Conservation (phyloP, 352 stramenopile genomes). For the Phytophthora tubulina region DNA sequence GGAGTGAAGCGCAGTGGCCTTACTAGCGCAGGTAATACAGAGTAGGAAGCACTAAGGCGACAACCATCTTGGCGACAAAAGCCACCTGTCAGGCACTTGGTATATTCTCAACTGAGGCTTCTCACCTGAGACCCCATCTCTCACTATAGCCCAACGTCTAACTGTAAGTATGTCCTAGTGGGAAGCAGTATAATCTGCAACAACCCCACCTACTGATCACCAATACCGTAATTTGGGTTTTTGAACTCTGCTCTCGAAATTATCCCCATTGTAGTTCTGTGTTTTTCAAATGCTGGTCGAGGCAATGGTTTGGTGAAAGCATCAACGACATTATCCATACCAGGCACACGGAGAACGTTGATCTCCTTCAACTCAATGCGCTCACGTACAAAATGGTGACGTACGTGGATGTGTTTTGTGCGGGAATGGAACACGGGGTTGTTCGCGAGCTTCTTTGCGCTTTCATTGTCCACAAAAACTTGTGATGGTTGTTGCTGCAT, state of each 20-base stretch:
- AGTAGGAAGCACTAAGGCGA: no score
- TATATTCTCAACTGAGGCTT: no score
- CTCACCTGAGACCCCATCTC: no score
- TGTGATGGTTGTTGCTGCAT: slow-evolving; percentile 12
- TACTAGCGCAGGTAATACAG: no score
- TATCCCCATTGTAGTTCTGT: slow-evolving; percentile 15
- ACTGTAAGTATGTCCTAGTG: no score
- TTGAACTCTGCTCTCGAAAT: neutral
- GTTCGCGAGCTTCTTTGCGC: slow-evolving; percentile 30
- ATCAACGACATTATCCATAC: slow-evolving; percentile 33
- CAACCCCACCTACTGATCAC: slow-evolving; percentile 17
- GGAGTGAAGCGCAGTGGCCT: no score
- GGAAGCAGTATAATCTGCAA: neutral
- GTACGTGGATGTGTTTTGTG: slow-evolving; percentile 36
- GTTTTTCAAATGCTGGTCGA: slow-evolving; percentile 26
- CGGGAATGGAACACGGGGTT: slow-evolving; percentile 28
- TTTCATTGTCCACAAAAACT: slow-evolving; percentile 37
- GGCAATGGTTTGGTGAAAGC: slow-evolving; percentile 34
- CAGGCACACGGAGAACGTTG: slow-evolving; percentile 24
- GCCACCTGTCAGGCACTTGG: no score
- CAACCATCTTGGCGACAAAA: no score
- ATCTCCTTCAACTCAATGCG: slow-evolving; percentile 26
- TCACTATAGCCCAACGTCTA: no score
- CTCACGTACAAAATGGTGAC: slow-evolving; percentile 32
- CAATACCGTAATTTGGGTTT: neutral